phyloP scores from a whole-genome alignment of 768 basidiomycete genomes.

The Boletus fagicola region DNA sequence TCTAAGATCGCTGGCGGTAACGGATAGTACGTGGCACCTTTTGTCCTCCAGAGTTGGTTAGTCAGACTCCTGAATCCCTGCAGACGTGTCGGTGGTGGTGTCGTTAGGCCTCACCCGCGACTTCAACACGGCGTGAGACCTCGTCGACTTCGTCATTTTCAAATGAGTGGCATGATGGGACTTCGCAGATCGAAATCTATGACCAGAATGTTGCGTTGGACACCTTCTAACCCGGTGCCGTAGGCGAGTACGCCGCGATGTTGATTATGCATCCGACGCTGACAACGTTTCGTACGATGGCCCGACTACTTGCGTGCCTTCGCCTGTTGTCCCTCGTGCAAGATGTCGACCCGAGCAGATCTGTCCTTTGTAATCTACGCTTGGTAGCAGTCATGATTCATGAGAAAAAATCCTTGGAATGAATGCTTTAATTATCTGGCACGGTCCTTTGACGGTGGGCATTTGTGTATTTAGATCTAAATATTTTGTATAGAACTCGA shows the following conservation, averaged over 20 bases:
- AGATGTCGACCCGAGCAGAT: neutral
- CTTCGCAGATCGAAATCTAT: too few relatives aligned
- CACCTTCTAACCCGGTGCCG: too few relatives aligned
- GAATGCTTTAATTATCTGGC: neutral
- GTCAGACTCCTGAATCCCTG: neutral
- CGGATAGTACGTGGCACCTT: neutral
- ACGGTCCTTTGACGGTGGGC: too few relatives aligned
- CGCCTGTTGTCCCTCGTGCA: neutral
- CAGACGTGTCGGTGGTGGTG: too few relatives aligned
- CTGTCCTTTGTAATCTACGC: neutral
- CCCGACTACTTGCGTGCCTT: too few relatives aligned
- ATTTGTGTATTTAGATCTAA: neutral
- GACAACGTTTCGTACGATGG: neutral
- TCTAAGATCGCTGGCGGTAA: neutral
- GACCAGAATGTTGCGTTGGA: too few relatives aligned
- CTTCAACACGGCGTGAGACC: too few relatives aligned
- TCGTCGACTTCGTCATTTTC: too few relatives aligned
- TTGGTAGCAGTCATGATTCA: too few relatives aligned
- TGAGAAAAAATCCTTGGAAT: neutral
- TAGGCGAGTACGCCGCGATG: too few relatives aligned
- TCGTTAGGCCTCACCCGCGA: too few relatives aligned
- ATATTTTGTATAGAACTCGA: neutral
- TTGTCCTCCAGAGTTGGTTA: conserved; percentile 22
- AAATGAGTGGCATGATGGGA: too few relatives aligned
- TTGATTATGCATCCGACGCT: neutral